Evolutionary conservation across 23 red algal genomes (phyloP), one percentile per base, ranked within the genome.

Genomic region (Gracilaria domingensis): DNA sequence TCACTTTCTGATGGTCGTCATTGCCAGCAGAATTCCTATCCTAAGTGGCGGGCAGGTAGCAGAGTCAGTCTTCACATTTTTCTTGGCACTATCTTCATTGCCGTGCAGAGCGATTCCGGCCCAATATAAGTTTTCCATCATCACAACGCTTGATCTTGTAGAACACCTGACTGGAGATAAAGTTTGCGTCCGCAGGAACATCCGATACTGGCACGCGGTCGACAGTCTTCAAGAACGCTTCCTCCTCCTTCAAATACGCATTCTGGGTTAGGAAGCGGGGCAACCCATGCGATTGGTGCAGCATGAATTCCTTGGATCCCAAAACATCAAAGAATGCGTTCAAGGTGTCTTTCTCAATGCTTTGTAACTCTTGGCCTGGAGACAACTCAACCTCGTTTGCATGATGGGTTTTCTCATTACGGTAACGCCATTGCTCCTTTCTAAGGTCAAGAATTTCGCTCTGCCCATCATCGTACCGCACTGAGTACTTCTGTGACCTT

Each of bases 381-480:
- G n/a, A n/a, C n/a, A n/a, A n/a, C n/a, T n/a, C n/a, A n/a, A 26
- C 65, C 7, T 29, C 38, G 11, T 28, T 28, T 11, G 69, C 37
- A 5, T 75, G 8, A n/a, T 60, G 56, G 56, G n/a, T 60, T n/a
- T 18, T 18, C 56, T 60, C 18, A 17, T 18, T 17, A 17, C n/a
- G 18, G 26, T 45, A 75, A 33, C 26, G 16, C 69, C 69, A 75
- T 8, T 33, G 18, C 26, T 75, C 8, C n/a, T 75, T 23, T 33
- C 26, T n/a, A 5, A 75, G 37, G 26, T 11, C 4, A 12, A 75
- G 16, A 6, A 23, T 11, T 18, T 75, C 69, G 5, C 26, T 35
- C 17, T 72, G 18, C 38, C 82, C 59, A 72, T 85, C 82, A 49
- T 85, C 62, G 64, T 85, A 85, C n/a, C 26, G 69, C 4, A 75